These are phyloP conservation scores for Mortierella sp. DNA, from an alignment of 371 early-diverging fungal species.

Conservation along the genomic window DNA sequence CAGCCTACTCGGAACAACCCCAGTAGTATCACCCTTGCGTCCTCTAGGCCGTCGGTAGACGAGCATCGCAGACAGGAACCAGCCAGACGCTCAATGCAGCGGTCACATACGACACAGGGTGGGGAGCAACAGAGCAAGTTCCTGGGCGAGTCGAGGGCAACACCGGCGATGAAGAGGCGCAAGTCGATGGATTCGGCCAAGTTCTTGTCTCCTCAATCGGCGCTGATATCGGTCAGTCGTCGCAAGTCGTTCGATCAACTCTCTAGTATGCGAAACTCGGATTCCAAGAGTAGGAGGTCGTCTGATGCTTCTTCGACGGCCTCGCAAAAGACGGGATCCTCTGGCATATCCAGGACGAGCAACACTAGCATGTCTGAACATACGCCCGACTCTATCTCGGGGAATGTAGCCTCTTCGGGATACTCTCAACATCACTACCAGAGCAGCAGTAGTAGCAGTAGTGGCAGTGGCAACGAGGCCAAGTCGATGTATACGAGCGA, in stretches of 20 bases:
- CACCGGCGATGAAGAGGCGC: constrained; percentile 28
- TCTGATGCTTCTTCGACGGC: constrained; percentile 50
- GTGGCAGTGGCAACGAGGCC: constrained; percentile 1
- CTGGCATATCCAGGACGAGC: constrained; percentile 23
- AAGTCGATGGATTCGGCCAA: constrained; percentile 47
- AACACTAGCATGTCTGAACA: constrained; percentile 15
- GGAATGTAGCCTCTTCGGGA: neutral
- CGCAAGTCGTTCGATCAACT: constrained; percentile 47
- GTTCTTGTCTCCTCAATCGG: constrained; percentile 30
- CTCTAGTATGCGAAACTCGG: constrained; percentile 4
- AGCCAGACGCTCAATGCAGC: constrained; percentile 10
- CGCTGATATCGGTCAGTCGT: constrained; percentile 16
- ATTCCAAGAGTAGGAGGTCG: constrained; percentile 31
- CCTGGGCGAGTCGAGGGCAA: neutral
- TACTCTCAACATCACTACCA: neutral
- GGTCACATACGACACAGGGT: constrained; percentile 26
- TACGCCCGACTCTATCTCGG: neutral
- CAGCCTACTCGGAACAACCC: constrained; percentile 32
- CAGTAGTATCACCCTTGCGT: neutral
- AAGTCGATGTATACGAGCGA: neutral
- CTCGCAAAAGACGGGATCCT: constrained; percentile 33
- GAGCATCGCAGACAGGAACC: constrained; percentile 6
- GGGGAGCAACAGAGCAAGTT: constrained; percentile 2
- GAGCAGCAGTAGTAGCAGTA: too few relatives aligned
- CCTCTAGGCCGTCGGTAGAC: neutral